Conservation (phyloP, 2,329 filamentous ascomycete species). For the Gnomoniopsis smithogilvyi region DNA sequence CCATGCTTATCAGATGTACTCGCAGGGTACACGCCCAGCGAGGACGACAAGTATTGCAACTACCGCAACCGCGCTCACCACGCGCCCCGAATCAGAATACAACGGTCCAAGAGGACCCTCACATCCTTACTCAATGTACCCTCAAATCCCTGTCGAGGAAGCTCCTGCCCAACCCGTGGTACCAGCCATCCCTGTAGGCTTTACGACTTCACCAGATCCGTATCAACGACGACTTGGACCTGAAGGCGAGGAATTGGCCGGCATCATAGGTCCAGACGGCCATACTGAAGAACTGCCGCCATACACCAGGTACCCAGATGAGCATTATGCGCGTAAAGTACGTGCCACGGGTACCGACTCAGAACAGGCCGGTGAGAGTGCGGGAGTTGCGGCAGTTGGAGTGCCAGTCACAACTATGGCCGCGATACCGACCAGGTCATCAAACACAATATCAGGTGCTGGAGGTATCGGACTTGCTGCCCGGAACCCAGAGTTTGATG, state of each 20-base stretch:
- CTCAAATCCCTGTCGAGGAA: conserved; percentile 69
- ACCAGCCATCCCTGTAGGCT: conserved; percentile 65
- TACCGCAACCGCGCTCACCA: conserved; percentile 37
- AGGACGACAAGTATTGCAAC: conserved; percentile 66
- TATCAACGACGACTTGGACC: conserved; percentile 74
- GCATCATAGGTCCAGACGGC: conserved; percentile 82
- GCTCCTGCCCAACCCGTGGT: conserved; percentile 33
- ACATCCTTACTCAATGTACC: conserved; percentile 84
- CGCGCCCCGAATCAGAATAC: conserved; percentile 42
- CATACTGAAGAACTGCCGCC: conserved; percentile 90
- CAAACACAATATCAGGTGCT: conserved; percentile 46
- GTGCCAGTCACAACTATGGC: conserved; percentile 6
- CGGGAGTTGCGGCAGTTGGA: conserved; percentile 1
- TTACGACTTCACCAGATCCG: conserved; percentile 61
- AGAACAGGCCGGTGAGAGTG: conserved; percentile 11
- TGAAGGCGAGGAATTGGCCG: conserved; percentile 81
- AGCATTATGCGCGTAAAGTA: conserved; percentile 57
- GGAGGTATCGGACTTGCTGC: conserved; percentile 60
- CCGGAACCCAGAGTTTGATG: conserved; percentile 60
- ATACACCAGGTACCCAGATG: conserved; percentile 85
- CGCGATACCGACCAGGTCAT: conserved; percentile 13
- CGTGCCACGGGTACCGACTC: conserved; percentile 25
- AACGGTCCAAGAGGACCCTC: conserved; percentile 64
- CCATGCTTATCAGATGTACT: conserved; percentile 82
- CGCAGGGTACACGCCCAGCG: conserved; percentile 71